Evolutionary conservation across 2,329 filamentous ascomycete species (phyloP).

Genomic region (Penicillium sp.): DNA sequence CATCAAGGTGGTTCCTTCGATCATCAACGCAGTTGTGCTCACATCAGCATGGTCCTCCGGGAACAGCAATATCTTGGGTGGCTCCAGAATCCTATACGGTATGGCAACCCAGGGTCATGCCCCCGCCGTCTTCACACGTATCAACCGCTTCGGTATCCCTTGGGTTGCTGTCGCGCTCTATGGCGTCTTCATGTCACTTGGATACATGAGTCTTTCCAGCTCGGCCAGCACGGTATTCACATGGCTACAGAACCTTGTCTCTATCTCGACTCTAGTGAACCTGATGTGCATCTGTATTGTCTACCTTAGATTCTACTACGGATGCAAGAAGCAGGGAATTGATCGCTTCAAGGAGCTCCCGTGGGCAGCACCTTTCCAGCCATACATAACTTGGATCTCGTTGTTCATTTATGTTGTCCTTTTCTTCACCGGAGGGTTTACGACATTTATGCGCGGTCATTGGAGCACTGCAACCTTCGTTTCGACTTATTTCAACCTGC

Average conservation of each 20-base stretch:
- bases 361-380: slow-evolving; percentile 44
- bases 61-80: slow-evolving; percentile 34
- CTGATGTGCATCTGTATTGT: slow-evolving; percentile 53
- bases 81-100: slow-evolving; percentile 33
- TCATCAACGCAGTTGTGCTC: slow-evolving; percentile 18
- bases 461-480: slow-evolving; percentile 52
- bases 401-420: slow-evolving; percentile 52
- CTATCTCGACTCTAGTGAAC: slow-evolving; percentile 36
- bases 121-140: slow-evolving; percentile 25
- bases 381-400: slow-evolving; percentile 53
- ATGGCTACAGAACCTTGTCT: slow-evolving; percentile 58
- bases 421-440: slow-evolving; percentile 60
- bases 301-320: slow-evolving; percentile 47
- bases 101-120: slow-evolving; percentile 34
- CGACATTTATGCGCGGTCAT: slow-evolving; percentile 26
- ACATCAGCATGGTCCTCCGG: slow-evolving; percentile 35
- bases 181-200: slow-evolving; percentile 51
- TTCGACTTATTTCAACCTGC: slow-evolving; percentile 53
- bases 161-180: slow-evolving; percentile 47
- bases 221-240: slow-evolving; percentile 52
- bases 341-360: slow-evolving; percentile 34
- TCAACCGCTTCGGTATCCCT: slow-evolving; percentile 47
- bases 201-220: slow-evolving; percentile 54
- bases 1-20: slow-evolving; percentile 24
- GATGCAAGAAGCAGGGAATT: slow-evolving; percentile 34